phyloP scores from a whole-genome alignment of 1,139 yeast genomes.

The Pichia sp. region DNA sequence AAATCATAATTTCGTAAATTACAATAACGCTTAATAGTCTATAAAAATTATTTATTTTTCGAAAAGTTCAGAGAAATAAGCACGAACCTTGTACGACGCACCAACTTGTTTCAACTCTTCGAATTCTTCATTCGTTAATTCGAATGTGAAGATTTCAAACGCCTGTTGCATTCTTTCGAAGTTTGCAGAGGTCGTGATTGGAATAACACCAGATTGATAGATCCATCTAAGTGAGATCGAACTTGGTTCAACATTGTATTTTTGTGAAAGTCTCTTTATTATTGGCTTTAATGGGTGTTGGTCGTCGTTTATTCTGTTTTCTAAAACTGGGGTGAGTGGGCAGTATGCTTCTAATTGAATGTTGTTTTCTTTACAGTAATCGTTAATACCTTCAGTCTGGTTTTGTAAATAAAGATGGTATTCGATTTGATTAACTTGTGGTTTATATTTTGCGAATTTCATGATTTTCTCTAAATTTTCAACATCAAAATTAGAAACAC shows the following conservation, averaged over 20 bases:
- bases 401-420: conserved; percentile 65
- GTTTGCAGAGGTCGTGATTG: conserved; percentile 72
- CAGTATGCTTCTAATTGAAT: conserved; percentile 53
- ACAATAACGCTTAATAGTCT: no score
- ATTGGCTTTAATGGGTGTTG: conserved; percentile 37
- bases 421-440: conserved; percentile 72
- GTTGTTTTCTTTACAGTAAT: conserved; percentile 41
- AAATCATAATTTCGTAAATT: no score
- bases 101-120: conserved; percentile 41
- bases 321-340: conserved; percentile 49
- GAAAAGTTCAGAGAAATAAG: conserved; percentile 12
- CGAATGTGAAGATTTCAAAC: conserved; percentile 52
- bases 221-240: conserved; percentile 72
- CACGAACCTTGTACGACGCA: conserved; percentile 12
- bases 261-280: conserved; percentile 43
- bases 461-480: conserved; percentile 38
- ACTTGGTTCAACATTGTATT: conserved; percentile 46
- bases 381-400: conserved; percentile 58
- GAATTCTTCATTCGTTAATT: conserved; percentile 48
- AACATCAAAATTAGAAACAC: conserved; percentile 49
- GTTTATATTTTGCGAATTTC: conserved; percentile 46
- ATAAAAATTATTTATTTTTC: no score
- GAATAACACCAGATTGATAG: conserved; percentile 62
- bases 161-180: conserved; percentile 55
- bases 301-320: conserved; percentile 27